Evolutionary conservation across 1,284 basidiomycete genomes (phyloP), one percentile per base, ranked within the genome.

Genomic region (Papiliotrema laurentii): DNA sequence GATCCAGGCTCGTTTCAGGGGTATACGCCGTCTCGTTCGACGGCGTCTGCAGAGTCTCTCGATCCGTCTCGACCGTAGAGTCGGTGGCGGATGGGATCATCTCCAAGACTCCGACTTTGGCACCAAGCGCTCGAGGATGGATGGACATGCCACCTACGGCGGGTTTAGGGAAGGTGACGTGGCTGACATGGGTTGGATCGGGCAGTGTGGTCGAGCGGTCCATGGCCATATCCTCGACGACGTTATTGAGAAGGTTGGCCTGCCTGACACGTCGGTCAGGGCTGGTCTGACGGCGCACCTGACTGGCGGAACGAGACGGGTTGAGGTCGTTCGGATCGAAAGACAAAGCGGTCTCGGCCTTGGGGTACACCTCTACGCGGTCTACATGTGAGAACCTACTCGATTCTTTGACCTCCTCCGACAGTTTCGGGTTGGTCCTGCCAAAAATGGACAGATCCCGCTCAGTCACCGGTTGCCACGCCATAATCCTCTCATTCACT

Each of bases 311-410:
- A 28, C 71, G 55, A 7, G 71, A 73, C 1, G 71, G 71, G 46
- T 73, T 73, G 16, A 73, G 52, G 42, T 73, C 71, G 34, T 61
- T 63, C 14, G 60, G 59, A 48, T 71, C 66, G 46, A 71, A 69
- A 25, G 58, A 61, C 25, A 67, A 43, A 39, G 58, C 36, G 10
- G 61, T 61, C 9, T 66, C 61, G 9, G 59, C 47, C 25, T 44
- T 50, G 3, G 45, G 42, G 34, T 46, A 52, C 5, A 25, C 46
- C n/a, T 40, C 31, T 3, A 10, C 33, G 19, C 45, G 34, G 14
- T 54, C 55, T 7, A 51, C 56, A 41, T 24, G 50, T 53, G 16
- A 45, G 43, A n/a, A 44, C 35, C n/a, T 46, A 5, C 24, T 18
- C 37, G n/a, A 45, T 33, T n/a, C 28, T 31, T 25, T 36, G 5